Base-by-base conservation (phyloP, 805 yeast species). In the Saccharomycopsis malanga region DNA sequence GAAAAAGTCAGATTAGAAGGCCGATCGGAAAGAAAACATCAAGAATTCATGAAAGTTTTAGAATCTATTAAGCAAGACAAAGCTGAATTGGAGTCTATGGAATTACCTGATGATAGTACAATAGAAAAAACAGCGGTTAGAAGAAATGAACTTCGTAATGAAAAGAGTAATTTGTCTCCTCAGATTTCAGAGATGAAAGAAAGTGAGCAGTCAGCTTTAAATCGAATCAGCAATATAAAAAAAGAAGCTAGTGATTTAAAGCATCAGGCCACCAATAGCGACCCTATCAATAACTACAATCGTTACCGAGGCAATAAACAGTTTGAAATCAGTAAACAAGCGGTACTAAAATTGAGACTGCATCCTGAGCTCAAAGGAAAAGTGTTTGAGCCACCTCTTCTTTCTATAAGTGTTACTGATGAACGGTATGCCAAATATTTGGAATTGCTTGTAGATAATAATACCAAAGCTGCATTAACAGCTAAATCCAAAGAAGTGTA, bases 311-410 rank as follows among this genome's bases (percentile, higher is more conserved):
- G 48, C 41, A 59, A 49, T 17, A 51, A 58, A 1, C 60, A 65
- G 22, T 58, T 66, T 34, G 51, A 60, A 20, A 61, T 59, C 22
- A 69, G 67, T 22, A 54, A 57, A 42, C 54, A 58, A 32, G 64
- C 72, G 44, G 64, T 60, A 34, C 46, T 45, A 17, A 65, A 40
- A 53, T 58, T 62, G 21, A 59, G 73, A 36, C 66, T 62, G 15
- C 73, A 52, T 29, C 56, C 57, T 1, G 58, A 60, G 4, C 67
- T 79, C 42, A 58, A 62, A 40, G 63, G 64, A 0, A 60, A 63
- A 10, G 76, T 84, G 45, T 76, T 69, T 48, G 94, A 84, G 57
- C 94, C 96, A 1, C 89, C 97, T 0, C 62, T 81, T 6, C 66
- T 87, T 23, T 70, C 83, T 0, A 70, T 91, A 20, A 69, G 74